These are phyloP conservation scores for Scorias spongiosa DNA, from an alignment of 2,329 filamentous ascomycete species.

Conservation along the genomic window DNA sequence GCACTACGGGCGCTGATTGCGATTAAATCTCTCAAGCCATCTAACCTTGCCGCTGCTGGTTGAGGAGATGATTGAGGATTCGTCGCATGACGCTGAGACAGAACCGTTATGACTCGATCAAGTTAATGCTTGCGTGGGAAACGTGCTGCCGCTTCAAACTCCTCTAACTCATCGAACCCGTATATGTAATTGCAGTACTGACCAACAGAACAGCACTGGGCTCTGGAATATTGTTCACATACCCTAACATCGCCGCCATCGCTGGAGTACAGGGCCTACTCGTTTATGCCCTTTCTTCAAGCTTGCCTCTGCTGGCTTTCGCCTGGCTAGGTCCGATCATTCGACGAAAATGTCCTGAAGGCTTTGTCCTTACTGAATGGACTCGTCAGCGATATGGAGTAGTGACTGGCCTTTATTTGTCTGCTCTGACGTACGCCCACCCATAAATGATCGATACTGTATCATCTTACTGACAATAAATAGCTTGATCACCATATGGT, in stretches of 20 bases:
- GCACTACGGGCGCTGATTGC: constrained; percentile 76
- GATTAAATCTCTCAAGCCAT: constrained; percentile 1
- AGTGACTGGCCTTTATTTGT: constrained; percentile 55
- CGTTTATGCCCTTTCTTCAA: constrained; percentile 58
- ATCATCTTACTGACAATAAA: constrained; percentile 1
- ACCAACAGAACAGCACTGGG: constrained; percentile 47
- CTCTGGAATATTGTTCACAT: constrained; percentile 69
- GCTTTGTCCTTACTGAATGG: constrained; percentile 77
- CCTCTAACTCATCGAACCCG: constrained; percentile 22
- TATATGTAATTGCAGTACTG: constrained; percentile 11
- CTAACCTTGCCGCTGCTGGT: background rate
- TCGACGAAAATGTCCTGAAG: constrained; percentile 63
- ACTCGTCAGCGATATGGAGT: constrained; percentile 62
- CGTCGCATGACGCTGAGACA: constrained; percentile 62
- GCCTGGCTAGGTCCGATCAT: constrained; percentile 63
- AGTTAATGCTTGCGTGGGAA: constrained; percentile 99
- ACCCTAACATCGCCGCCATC: constrained; percentile 66
- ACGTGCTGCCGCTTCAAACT: constrained; percentile 67
- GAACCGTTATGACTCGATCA: constrained; percentile 94
- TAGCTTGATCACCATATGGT: constrained; percentile 59
- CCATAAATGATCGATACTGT: background rate
- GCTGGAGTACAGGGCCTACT: constrained; percentile 65
- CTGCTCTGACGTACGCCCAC: constrained; percentile 47
- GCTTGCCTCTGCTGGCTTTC: constrained; percentile 60
- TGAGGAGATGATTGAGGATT: background rate